Percentiles rank a stretch among this genome's conserved stretches.
Conservation (phyloP, 805 yeast genomes). For the Candida jianshihensis region DNA sequence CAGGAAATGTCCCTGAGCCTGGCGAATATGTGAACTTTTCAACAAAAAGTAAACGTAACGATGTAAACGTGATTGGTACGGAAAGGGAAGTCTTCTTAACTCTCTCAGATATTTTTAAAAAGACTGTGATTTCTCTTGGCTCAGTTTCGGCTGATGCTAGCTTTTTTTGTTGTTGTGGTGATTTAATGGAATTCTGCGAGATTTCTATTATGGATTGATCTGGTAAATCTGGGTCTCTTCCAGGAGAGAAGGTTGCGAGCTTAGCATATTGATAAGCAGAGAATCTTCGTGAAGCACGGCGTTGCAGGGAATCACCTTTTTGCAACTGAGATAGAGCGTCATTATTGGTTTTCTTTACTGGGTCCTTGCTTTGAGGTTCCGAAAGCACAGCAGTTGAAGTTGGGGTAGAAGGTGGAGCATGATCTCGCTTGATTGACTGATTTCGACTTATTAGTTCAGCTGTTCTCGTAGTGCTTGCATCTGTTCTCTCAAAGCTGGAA, state of each 20-base stretch:
- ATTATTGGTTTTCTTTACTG: slow-evolving; percentile 8
- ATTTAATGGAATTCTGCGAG: slow-evolving; percentile 9
- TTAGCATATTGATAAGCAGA: slow-evolving; percentile 91
- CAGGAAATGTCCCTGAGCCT: slow-evolving; percentile 65
- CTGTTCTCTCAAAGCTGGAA: background rate
- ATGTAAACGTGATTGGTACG: slow-evolving; percentile 28
- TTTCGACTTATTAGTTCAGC: background rate
- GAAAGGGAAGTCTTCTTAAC: slow-evolving; percentile 44
- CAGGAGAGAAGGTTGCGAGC: slow-evolving; percentile 41
- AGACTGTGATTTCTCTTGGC: slow-evolving; percentile 24
- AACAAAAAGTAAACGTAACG: slow-evolving; percentile 65
- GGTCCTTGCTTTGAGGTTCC: no score
- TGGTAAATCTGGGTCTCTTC: slow-evolving; percentile 22
- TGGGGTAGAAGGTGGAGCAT: background rate
- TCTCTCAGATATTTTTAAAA: slow-evolving; percentile 41
- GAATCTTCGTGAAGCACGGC: slow-evolving; percentile 90
- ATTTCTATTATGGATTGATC: slow-evolving; percentile 15
- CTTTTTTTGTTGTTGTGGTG: slow-evolving; percentile 4
- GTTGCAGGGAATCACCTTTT: slow-evolving; percentile 72
- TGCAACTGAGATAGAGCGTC: slow-evolving; percentile 77
- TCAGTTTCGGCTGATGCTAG: background rate
- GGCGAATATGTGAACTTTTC: slow-evolving; percentile 86
- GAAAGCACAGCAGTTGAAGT: background rate
- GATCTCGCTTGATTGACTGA: background rate
- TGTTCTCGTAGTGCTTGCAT: slow-evolving; percentile 1